Evolutionary conservation across 352 stramenopile genomes (phyloP).

Genomic region (Pythium myriotylum): DNA sequence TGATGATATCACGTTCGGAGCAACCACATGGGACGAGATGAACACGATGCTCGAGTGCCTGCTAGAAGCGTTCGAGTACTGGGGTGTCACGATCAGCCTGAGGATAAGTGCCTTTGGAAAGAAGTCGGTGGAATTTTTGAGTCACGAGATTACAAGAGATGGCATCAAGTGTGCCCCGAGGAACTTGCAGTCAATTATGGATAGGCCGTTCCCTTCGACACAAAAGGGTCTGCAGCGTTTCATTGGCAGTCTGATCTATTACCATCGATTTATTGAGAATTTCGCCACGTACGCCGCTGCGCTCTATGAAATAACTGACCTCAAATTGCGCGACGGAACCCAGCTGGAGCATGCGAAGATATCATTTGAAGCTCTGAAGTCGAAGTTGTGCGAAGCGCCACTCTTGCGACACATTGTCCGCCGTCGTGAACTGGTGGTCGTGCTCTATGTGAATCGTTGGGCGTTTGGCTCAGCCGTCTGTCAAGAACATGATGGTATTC

Average conservation of each 20-base stretch:
- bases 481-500: slow-evolving; percentile 14
- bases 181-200: slow-evolving; percentile 1
- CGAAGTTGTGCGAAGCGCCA: slow-evolving; percentile 1
- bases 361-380: slow-evolving; percentile 12
- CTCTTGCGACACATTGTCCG: slow-evolving; percentile 9
- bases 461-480: slow-evolving; percentile 13
- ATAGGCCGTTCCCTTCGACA: slow-evolving; percentile 6
- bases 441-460: slow-evolving; percentile 21
- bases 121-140: too few species aligned
- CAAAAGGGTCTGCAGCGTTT: too few species aligned
- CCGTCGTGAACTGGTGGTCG: background rate
- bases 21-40: slow-evolving; percentile 8
- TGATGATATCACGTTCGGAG: slow-evolving; percentile 26
- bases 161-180: background rate
- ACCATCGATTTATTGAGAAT: too few species aligned
- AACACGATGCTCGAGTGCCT: too few species aligned
- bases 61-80: slow-evolving; percentile 20
- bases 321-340: background rate
- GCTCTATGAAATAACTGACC: slow-evolving; percentile 19
- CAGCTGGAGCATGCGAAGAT: slow-evolving; percentile 5
- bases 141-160: background rate
- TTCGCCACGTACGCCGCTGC: too few species aligned
- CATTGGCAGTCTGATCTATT: too few species aligned
- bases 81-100: slow-evolving; percentile 29
- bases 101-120: slow-evolving; percentile 19